Percentiles rank a stretch among this genome's conserved stretches.
Evolutionary conservation across 129 eudicot genomes (phyloP).

Genomic region (Apium graveolens): DNA sequence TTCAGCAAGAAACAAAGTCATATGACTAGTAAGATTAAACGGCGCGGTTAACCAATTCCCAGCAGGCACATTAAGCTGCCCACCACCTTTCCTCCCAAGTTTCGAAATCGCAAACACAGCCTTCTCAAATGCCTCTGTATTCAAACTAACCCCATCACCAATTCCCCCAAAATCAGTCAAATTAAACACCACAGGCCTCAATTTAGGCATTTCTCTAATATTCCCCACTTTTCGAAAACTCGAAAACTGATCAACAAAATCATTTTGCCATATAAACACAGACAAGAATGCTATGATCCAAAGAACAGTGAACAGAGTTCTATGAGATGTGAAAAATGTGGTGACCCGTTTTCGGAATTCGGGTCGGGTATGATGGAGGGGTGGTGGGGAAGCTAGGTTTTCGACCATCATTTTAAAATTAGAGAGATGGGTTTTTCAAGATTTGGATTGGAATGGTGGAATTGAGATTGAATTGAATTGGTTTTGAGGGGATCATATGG

Average conservation of each 20-base stretch:
- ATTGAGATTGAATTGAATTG: conserved; percentile 17
- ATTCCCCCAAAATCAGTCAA: conserved; percentile 86
- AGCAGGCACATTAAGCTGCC: conserved; percentile 91
- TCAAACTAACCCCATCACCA: conserved; percentile 70
- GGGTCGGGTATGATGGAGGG: conserved; percentile 8
- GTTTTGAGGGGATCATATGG: conserved; percentile 9
- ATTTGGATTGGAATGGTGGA: background rate
- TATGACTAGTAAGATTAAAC: conserved; percentile 86
- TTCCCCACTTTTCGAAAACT: conserved; percentile 30
- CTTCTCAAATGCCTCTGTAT: conserved; percentile 78
- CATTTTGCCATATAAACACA: conserved; percentile 58
- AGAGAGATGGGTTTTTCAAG: conserved; percentile 1
- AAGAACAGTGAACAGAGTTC: conserved; percentile 49
- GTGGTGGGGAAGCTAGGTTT: conserved; percentile 2
- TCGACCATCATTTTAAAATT: conserved; percentile 1
- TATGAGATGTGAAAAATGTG: conserved; percentile 22
- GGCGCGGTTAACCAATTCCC: conserved; percentile 97
- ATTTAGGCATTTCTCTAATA: conserved; percentile 31
- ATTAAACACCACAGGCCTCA: conserved; percentile 63
- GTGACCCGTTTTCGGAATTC: conserved; percentile 1
- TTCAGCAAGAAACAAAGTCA: conserved; percentile 84
- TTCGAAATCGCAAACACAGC: conserved; percentile 59
- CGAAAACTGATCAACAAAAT: conserved; percentile 31
- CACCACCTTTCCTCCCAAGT: conserved; percentile 71
- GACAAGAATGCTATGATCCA: conserved; percentile 57